Percentiles rank a stretch among this genome's conserved stretches.
Conservation (phyloP, 768 basidiomycete species). For the Hysterangium stoloniferum region DNA sequence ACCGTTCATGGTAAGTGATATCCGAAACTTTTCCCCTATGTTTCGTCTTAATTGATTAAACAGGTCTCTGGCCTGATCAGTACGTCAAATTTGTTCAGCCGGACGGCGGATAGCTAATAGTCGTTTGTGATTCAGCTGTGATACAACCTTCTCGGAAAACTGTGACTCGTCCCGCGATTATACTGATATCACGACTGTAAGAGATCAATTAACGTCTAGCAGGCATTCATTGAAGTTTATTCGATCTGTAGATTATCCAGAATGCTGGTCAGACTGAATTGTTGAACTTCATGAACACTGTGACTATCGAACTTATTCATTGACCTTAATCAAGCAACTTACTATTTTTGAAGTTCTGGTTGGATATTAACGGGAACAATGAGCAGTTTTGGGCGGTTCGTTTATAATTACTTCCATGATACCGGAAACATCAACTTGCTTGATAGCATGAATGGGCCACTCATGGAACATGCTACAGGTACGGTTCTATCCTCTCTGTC, state of each 20-base stretch:
- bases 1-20: constrained; percentile 9
- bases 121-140: constrained; percentile 37
- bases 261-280: constrained; percentile 53
- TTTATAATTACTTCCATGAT: neutral
- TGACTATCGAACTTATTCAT: neutral
- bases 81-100: too few relatives aligned
- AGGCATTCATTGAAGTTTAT: neutral
- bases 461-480: constrained; percentile 51
- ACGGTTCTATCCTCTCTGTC: neutral
- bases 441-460: constrained; percentile 61
- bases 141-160: constrained; percentile 31
- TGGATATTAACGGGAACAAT: constrained; percentile 49
- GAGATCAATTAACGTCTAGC: constrained; percentile 7
- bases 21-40: neutral
- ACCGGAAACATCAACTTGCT: neutral
- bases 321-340: constrained; percentile 19
- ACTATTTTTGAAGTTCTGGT: constrained; percentile 40
- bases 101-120: too few relatives aligned
- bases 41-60: neutral
- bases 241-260: constrained; percentile 39
- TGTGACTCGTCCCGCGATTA: constrained; percentile 40
- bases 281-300: constrained; percentile 46
- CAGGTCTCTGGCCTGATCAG: constrained; percentile 11
- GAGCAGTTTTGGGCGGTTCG: constrained; percentile 65
- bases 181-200: constrained; percentile 33